Conservation (phyloP, 1,284 basidiomycete species). For the Porogramme epimiltina region DNA sequence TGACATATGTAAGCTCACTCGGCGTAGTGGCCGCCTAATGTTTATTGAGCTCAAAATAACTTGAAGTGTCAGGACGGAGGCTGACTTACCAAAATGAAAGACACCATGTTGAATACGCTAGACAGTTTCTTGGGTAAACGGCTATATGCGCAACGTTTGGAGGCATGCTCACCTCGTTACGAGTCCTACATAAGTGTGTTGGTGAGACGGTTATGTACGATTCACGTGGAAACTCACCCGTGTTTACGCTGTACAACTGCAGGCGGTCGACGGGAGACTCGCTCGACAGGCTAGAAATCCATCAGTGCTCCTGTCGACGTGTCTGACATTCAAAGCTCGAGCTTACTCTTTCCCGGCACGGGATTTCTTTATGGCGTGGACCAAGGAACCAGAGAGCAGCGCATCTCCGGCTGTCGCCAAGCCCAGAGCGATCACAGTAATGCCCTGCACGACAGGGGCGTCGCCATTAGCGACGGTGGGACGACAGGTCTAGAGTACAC, state of each 20-base stretch:
- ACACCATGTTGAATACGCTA: constrained; percentile 2
- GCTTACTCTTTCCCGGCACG: neutral
- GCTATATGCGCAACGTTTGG: too few relatives aligned
- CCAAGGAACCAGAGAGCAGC: neutral
- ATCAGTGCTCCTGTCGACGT: neutral
- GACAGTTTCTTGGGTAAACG: too few relatives aligned
- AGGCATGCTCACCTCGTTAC: too few relatives aligned
- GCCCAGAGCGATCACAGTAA: neutral
- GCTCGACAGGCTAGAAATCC: neutral
- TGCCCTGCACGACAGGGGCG: neutral
- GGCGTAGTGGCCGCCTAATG: constrained; percentile 3
- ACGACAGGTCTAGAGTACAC: neutral
- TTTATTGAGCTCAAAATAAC: too few relatives aligned
- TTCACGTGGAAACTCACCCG: neutral
- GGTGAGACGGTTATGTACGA: neutral
- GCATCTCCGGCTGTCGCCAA: constrained; percentile 2
- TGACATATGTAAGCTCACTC: neutral
- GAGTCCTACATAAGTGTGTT: neutral
- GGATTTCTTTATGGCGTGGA: neutral
- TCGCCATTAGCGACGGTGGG: neutral
- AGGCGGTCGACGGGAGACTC: constrained; percentile 1
- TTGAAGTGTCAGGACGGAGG: too few relatives aligned
- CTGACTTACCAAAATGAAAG: constrained; percentile 7
- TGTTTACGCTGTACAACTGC: constrained; percentile 7
- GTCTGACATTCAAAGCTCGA: neutral